A percentile compares a stretch with the other conserved stretches of the same genome.
Evolutionary conservation across 1,284 basidiomycete species (phyloP).

Genomic region (Puccinia brachypodii): DNA sequence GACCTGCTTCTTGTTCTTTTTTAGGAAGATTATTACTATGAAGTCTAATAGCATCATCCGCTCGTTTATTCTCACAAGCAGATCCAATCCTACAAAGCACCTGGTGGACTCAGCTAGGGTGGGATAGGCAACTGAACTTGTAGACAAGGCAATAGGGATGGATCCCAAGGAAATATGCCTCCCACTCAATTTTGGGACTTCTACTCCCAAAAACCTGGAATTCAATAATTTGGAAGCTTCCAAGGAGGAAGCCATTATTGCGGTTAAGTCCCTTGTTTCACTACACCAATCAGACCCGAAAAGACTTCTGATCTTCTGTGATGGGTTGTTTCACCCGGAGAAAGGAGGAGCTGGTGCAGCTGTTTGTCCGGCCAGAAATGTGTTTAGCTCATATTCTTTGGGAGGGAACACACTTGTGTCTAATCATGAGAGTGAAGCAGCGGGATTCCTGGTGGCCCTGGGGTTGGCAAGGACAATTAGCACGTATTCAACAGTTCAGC

Average conservation of each 20-base stretch:
- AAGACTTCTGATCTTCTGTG: background rate
- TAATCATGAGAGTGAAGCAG: background rate
- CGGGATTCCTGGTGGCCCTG: background rate
- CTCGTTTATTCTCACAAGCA: background rate
- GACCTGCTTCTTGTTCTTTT: background rate
- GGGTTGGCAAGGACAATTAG: background rate
- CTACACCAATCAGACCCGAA: background rate
- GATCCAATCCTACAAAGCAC: background rate
- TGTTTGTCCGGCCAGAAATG: background rate
- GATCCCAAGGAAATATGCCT: background rate
- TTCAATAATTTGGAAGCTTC: background rate
- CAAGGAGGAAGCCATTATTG: no score
- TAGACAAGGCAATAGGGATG: background rate
- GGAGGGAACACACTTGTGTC: background rate
- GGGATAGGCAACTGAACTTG: background rate
- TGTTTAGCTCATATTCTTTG: background rate
- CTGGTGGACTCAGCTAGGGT: background rate
- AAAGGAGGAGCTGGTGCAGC: constrained; percentile 33
- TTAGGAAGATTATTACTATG: background rate
- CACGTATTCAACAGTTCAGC: background rate
- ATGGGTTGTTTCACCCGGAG: constrained; percentile 18
- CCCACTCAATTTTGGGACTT: background rate
- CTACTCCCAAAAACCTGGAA: background rate
- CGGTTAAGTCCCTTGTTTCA: background rate
- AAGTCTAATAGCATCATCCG: background rate